Conservation (phyloP, 75 land plant genomes). For the Picea sitchensis region DNA sequence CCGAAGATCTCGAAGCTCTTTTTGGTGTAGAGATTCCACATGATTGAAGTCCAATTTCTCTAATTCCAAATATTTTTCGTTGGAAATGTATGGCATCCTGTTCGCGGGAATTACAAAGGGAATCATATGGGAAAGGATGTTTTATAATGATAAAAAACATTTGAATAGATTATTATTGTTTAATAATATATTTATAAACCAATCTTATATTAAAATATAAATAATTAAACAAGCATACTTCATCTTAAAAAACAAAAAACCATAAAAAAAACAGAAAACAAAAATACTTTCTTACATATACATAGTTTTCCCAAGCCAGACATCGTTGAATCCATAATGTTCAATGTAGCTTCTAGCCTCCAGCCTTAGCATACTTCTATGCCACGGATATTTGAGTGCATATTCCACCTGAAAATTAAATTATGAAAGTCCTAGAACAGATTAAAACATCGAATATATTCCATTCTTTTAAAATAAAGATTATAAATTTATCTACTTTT, state of each 20-base stretch:
- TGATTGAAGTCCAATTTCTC: slow-evolving; percentile 52
- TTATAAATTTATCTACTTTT: no score
- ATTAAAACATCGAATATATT: no score
- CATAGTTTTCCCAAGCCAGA: slow-evolving; percentile 35
- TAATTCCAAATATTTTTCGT: slow-evolving; percentile 29
- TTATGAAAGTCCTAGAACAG: no score
- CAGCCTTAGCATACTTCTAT: slow-evolving; percentile 18
- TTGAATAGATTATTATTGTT: no score
- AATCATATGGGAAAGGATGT: background rate
- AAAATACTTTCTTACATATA: slow-evolving; percentile 15
- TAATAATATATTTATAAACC: no score
- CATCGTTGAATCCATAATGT: slow-evolving; percentile 36
- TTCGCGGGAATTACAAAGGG: background rate
- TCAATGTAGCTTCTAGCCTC: slow-evolving; percentile 29
- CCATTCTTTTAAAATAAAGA: no score
- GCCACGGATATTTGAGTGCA: slow-evolving; percentile 26
- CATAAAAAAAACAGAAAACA: no score
- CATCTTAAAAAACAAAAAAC: no score
- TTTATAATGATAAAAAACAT: background rate
- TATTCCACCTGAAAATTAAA: slow-evolving; percentile 17
- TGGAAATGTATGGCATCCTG: slow-evolving; percentile 45
- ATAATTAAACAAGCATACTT: background rate
- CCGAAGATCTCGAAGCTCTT: slow-evolving; percentile 22
- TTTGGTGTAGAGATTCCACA: slow-evolving; percentile 32
- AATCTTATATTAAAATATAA: no score